A percentile compares a stretch with the other conserved stretches of the same genome.
These are phyloP conservation scores for Pisolithus tinctorius DNA, from an alignment of 768 basidiomycete species.

Conservation along the genomic window DNA sequence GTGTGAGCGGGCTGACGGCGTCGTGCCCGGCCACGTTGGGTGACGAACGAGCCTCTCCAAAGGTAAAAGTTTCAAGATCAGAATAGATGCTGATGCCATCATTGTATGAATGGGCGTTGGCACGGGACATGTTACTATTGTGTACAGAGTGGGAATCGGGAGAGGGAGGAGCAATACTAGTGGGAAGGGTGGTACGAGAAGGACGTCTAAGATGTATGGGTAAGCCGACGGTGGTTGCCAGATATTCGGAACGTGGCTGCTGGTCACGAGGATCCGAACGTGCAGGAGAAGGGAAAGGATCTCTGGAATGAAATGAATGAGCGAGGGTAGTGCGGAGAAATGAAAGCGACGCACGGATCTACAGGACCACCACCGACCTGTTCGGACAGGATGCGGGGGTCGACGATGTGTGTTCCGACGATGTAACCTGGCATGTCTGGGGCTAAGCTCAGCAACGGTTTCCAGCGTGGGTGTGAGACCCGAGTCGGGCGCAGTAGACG, in stretches of 20 bases:
- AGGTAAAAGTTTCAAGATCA: conserved; percentile 35
- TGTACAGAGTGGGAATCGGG: neutral
- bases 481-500: neutral
- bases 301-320: neutral
- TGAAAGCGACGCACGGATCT: conserved; percentile 3
- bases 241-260: neutral
- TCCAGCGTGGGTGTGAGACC: neutral
- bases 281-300: neutral
- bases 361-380: conserved; percentile 14
- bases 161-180: neutral
- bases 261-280: neutral
- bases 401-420: conserved; percentile 22
- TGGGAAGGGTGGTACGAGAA: neutral
- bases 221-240: neutral
- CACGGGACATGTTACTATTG: neutral
- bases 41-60: conserved; percentile 29
- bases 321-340: neutral
- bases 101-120: neutral
- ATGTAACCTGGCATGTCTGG: neutral
- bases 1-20: conserved; percentile 33
- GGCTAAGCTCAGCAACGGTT: neutral
- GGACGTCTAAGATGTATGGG: neutral
- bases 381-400: conserved; percentile 23
- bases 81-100: conserved; percentile 31
- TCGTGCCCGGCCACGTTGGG: conserved; percentile 12